Base-by-base conservation (phyloP, 2,329 filamentous ascomycete genomes). In the Sporothrix mexicana region DNA sequence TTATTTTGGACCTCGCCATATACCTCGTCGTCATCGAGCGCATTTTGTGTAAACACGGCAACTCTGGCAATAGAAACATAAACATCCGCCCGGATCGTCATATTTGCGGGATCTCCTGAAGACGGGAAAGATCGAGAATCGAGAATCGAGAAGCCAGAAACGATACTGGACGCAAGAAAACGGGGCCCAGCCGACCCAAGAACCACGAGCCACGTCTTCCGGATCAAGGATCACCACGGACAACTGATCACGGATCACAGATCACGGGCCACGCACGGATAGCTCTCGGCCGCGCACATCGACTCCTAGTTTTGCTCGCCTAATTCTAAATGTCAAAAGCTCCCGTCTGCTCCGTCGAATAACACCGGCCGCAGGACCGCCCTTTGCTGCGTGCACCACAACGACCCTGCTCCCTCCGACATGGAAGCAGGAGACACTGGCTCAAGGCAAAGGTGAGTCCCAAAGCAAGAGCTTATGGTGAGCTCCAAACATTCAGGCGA, bases 391-490 rank as follows among this genome's bases (percentile, higher is more conserved):
- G 61, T 57, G 68, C 62, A 25, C 51, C 72, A 25, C 49, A 41
- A 41, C 49, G 45, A 41, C 41, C 15, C 43, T 49, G 23, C 59
- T 13, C 59, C 49, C 64, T 77, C 80, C 79, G 81, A 79, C 79
- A 83, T 83, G 81, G 81, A 82, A 82, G 79, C 78, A 77, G 79
- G 80, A 74, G 81, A 81, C 72, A 77, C 77, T 77, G 79, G 78
- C 75, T 74, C 76, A 76, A 80, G 81, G 79, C 81, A 82, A 80
- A 82, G 81, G 81, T 83, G 74, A 70, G 80, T 64, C 7, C 3
- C 17, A 55, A 55, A 20, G 15, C 4, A 62, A n/a, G 43, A 17
- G 47, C 30, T 36, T 7, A 36, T 36, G n/a, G n/a, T n/a, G 47
- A 51, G 47, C n/a, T 43, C 10, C 36, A 15, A 3, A 45, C 30